These are phyloP conservation scores for Ettlia oleoabundans DNA, from an alignment of 139 green algal species.

Conservation along the genomic window DNA sequence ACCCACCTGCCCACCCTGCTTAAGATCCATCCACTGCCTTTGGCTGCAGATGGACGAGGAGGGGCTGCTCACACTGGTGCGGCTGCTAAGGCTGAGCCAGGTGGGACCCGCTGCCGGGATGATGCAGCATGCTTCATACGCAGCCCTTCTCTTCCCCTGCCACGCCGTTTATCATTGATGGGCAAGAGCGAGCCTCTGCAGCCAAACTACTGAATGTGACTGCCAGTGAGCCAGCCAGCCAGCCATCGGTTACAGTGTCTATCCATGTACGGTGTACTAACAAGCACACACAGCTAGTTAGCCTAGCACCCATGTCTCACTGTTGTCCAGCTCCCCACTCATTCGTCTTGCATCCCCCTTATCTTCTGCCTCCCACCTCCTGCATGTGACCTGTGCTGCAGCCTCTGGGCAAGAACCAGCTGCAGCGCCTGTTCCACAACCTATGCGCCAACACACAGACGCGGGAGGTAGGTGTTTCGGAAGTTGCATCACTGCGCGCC, in stretches of 20 bases:
- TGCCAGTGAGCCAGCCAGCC: background rate
- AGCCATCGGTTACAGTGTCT: background rate
- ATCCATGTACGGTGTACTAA: background rate
- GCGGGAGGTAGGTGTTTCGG: conserved; percentile 30
- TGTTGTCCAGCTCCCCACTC: too few relatives aligned
- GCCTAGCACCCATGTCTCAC: too few relatives aligned
- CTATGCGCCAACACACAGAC: conserved; percentile 66
- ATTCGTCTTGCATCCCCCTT: background rate
- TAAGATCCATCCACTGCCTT: too few relatives aligned
- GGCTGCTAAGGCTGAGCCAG: conserved; percentile 65
- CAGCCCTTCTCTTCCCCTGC: background rate
- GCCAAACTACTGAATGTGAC: too few relatives aligned
- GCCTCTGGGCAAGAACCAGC: conserved; percentile 63
- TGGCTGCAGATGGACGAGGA: conserved; percentile 73
- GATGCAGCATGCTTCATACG: background rate
- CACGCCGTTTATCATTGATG: background rate
- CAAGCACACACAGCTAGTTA: too few relatives aligned
- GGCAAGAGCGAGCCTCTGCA: too few relatives aligned
- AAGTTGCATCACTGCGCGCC: too few relatives aligned
- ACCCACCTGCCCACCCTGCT: too few relatives aligned
- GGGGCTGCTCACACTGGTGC: conserved; percentile 72
- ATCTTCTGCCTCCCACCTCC: background rate
- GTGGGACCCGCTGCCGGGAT: background rate
- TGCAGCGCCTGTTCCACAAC: conserved; percentile 87
- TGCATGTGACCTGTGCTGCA: too few relatives aligned